These are phyloP conservation scores for Rehmannia glutinosa DNA, from an alignment of 257 asterid genomes.

Conservation along the genomic window DNA sequence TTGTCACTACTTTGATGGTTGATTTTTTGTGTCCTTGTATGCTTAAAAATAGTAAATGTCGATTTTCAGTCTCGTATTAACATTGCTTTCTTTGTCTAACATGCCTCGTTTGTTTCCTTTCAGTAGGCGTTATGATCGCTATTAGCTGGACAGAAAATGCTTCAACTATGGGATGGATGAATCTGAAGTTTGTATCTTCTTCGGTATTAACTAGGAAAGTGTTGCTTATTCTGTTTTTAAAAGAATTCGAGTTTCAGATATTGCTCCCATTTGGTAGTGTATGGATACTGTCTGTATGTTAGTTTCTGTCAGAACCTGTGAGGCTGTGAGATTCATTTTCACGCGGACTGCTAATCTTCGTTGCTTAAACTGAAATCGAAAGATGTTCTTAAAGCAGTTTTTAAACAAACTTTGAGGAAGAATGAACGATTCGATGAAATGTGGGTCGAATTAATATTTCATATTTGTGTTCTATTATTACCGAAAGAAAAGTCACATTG, in stretches of 20 bases:
- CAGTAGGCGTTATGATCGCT: constrained; percentile 30
- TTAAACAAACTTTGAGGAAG: background rate
- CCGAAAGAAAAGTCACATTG: too few relatives aligned
- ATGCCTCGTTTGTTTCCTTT: background rate
- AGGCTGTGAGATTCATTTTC: background rate
- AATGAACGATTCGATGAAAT: too few relatives aligned
- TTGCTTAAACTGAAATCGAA: background rate
- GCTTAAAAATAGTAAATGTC: too few relatives aligned
- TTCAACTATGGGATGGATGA: background rate
- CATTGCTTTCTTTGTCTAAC: background rate
- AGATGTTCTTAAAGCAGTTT: background rate
- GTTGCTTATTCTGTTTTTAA: background rate
- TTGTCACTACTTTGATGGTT: background rate
- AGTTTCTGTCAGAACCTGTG: background rate
- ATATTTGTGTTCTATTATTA: too few relatives aligned
- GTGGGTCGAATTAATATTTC: too few relatives aligned
- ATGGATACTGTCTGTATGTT: background rate
- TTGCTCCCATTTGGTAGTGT: background rate
- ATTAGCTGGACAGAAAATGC: constrained; percentile 17
- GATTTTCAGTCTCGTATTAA: background rate
- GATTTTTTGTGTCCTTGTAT: background rate
- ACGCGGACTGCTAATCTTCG: background rate
- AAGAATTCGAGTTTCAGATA: too few relatives aligned
- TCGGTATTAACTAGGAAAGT: background rate
- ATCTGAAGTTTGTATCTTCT: background rate